phyloP scores from a whole-genome alignment of 768 basidiomycete genomes.

The Russula olivacea region DNA sequence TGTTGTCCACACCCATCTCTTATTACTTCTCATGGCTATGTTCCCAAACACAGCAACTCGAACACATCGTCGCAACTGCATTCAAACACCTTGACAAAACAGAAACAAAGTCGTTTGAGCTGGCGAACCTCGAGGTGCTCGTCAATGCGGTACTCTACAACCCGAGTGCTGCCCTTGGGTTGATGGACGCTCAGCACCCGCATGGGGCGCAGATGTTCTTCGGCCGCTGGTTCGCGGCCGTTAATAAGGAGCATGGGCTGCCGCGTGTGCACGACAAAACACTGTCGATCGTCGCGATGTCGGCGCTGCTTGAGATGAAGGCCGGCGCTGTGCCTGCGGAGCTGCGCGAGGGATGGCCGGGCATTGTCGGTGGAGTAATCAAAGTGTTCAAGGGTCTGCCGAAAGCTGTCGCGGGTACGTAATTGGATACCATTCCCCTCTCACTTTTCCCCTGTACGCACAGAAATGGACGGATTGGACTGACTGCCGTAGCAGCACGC shows the following conservation, averaged over 20 bases:
- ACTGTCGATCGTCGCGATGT: conserved; percentile 68
- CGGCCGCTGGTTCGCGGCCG: conserved; percentile 74
- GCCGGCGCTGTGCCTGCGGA: conserved; percentile 49
- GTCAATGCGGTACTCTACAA: conserved; percentile 83
- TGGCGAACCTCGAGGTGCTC: conserved; percentile 79
- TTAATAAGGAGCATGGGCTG: conserved; percentile 51
- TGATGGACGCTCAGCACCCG: conserved; percentile 58
- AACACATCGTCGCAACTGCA: conserved; percentile 57
- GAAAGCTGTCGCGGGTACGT: conserved; percentile 65
- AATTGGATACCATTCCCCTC: not conserved
- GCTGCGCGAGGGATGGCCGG: conserved; percentile 67
- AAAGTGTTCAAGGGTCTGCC: conserved; percentile 75
- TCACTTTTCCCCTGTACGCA: not conserved
- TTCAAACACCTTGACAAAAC: conserved; percentile 54
- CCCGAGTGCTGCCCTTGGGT: conserved; percentile 64
- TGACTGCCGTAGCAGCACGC: conserved; percentile 38
- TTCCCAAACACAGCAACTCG: conserved; percentile 45
- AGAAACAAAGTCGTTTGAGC: conserved; percentile 56
- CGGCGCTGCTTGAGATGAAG: conserved; percentile 68
- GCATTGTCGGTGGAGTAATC: conserved; percentile 63
- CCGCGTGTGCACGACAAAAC: conserved; percentile 91
- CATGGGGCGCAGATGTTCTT: conserved; percentile 74
- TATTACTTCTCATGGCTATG: conserved; percentile 4
- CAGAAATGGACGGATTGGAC: not conserved
- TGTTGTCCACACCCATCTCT: not conserved